Conservation (phyloP, 345 rosid genomes). For the Camelina hispida region DNA sequence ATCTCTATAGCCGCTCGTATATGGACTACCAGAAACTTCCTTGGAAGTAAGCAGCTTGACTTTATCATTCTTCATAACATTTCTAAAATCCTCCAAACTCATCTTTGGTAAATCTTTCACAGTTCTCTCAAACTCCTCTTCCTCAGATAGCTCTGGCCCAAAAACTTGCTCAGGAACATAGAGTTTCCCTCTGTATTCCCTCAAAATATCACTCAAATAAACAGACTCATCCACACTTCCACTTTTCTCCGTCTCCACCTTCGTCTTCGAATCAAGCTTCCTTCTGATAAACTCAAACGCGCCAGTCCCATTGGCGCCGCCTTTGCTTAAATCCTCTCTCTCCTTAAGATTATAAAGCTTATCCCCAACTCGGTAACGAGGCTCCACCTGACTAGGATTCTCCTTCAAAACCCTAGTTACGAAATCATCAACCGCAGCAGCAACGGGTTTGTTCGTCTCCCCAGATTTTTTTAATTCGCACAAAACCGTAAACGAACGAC, state of each 20-base stretch:
- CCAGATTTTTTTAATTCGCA: slow-evolving; percentile 50
- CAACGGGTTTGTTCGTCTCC: slow-evolving; percentile 31
- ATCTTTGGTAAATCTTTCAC: slow-evolving; percentile 70
- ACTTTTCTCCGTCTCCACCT: slow-evolving; percentile 33
- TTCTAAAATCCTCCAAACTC: slow-evolving; percentile 75
- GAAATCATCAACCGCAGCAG: slow-evolving; percentile 55
- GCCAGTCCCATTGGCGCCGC: slow-evolving; percentile 45
- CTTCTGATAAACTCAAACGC: slow-evolving; percentile 51
- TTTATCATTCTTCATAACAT: slow-evolving; percentile 64
- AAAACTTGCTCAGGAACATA: slow-evolving; percentile 92
- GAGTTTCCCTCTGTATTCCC: slow-evolving; percentile 85
- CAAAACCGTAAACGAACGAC: slow-evolving; percentile 57
- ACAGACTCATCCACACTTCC: slow-evolving; percentile 50
- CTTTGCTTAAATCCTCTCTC: slow-evolving; percentile 55
- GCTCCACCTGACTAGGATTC: slow-evolving; percentile 86
- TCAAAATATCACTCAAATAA: slow-evolving; percentile 74
- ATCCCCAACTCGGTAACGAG: slow-evolving; percentile 62
- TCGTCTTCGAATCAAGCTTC: slow-evolving; percentile 50
- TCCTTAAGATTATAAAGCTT: slow-evolving; percentile 68
- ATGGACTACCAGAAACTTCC: slow-evolving; percentile 49
- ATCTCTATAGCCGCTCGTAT: slow-evolving; percentile 50
- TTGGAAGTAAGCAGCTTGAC: slow-evolving; percentile 75
- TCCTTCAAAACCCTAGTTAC: slow-evolving; percentile 72
- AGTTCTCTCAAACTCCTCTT: slow-evolving; percentile 68
- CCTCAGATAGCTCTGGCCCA: slow-evolving; percentile 70